Conservation (phyloP, 2,329 filamentous ascomycete species). For the Calonectria montana region DNA sequence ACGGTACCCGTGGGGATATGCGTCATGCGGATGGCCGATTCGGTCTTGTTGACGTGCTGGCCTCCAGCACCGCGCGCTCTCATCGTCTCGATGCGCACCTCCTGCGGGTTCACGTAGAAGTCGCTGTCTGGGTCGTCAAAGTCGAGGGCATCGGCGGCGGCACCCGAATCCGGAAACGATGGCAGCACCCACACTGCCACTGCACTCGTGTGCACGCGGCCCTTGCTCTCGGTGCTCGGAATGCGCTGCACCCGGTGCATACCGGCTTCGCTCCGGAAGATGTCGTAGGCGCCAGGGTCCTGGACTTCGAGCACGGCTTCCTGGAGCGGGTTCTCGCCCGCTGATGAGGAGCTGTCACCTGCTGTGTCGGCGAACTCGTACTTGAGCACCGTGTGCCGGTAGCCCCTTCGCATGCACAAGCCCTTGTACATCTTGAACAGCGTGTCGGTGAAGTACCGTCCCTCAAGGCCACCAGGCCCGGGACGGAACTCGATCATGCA, state of each 20-base stretch:
- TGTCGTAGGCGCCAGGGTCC: slow-evolving; percentile 80
- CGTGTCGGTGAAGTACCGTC: slow-evolving; percentile 88
- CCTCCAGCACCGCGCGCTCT: slow-evolving; percentile 91
- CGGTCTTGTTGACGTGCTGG: slow-evolving; percentile 98
- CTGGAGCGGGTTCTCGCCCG: slow-evolving; percentile 76
- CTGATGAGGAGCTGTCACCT: slow-evolving; percentile 61
- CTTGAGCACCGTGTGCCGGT: slow-evolving; percentile 78
- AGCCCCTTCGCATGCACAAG: slow-evolving; percentile 77
- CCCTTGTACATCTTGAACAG: slow-evolving; percentile 90
- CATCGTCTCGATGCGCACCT: slow-evolving; percentile 91
- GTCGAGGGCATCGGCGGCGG: slow-evolving; percentile 64
- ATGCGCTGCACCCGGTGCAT: slow-evolving; percentile 96
- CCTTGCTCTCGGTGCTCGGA: slow-evolving; percentile 89
- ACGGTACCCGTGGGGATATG: slow-evolving; percentile 88
- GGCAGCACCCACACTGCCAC: slow-evolving; percentile 94
- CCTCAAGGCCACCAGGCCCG: slow-evolving; percentile 91
- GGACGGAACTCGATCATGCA: slow-evolving; percentile 94
- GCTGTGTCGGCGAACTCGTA: slow-evolving; percentile 80
- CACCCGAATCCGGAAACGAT: slow-evolving; percentile 73
- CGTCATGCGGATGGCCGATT: slow-evolving; percentile 93
- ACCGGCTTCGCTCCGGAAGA: slow-evolving; percentile 87
- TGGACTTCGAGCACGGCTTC: slow-evolving; percentile 91
- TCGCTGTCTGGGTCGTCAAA: slow-evolving; percentile 88
- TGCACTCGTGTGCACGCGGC: slow-evolving; percentile 92
- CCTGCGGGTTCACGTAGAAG: slow-evolving; percentile 87